Evolutionary conservation across 2,329 filamentous ascomycete species (phyloP), one percentile per base, ranked within the genome.

Genomic region (Gliomastix tumulicola): DNA sequence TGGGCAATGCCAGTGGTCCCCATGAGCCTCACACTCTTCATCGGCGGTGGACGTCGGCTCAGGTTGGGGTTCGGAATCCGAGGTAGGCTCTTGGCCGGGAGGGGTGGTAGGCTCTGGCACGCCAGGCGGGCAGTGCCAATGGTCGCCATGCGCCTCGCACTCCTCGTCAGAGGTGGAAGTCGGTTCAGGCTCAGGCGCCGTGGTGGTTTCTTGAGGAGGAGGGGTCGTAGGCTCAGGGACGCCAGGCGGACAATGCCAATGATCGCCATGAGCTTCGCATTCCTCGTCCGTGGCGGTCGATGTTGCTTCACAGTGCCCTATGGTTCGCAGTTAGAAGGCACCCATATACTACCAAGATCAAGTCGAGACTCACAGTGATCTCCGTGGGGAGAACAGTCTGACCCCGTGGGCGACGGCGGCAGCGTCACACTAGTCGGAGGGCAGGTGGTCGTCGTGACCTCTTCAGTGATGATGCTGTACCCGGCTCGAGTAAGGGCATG

Each of bases 401-500:
- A 44, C 9, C 39, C 39, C 11, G 38, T 41, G 6, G 41, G 41
- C 9, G 42, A 44, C 6, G 42, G 39, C 8, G 34, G 36, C 11
- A 44, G 36, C 4, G 37, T 39, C 4, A 34, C 37, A 6, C 34
- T 36, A 6, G 39, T 41, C 7, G 35, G 36, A 19, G 39, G 39
- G 22, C 39, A 41, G 10, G 16, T 37, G 6, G 28, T 37, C 3
- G 35, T 37, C 16, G 35, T 37, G 20, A 31, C 13, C 9, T 30
- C 22, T 11, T 37, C 41, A 2, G 45, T 41, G 19, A 46, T 40
- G 34, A 51, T 41, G 20, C 30, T 40, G 25, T 47, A 49, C 4
- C 47, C 48, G 9, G 47, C 48, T 11, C 39, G 37, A 5, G 41
- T 42, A 6, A 51, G 37, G 7, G 43, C 43, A 16, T 45, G 40